Evolutionary conservation across 192 early-diverging fungal species (phyloP).

Genomic region (Backusella westeae): DNA sequence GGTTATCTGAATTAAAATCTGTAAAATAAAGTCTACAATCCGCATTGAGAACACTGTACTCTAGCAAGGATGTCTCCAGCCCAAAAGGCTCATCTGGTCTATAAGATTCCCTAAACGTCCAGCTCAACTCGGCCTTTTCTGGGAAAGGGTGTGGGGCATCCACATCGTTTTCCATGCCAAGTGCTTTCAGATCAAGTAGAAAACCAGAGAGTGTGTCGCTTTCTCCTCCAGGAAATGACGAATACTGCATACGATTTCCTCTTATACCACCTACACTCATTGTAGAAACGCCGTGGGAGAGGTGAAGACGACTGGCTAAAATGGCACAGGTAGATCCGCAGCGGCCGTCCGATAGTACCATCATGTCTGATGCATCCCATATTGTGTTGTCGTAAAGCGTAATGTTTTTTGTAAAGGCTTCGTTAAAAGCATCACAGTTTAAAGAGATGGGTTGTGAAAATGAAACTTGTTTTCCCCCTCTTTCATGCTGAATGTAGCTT

Average conservation of each 20-base stretch:
- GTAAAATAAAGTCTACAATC: constrained; percentile 32
- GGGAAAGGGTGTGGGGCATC: constrained; percentile 29
- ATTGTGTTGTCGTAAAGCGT: constrained; percentile 8
- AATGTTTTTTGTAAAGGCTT: neutral
- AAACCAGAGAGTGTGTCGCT: constrained; percentile 31
- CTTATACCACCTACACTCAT: constrained; percentile 29
- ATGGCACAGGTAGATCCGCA: constrained; percentile 37
- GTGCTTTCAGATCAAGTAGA: constrained; percentile 14
- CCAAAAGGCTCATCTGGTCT: constrained; percentile 17
- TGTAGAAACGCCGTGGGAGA: constrained; percentile 26
- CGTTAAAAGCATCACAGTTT: constrained; percentile 22
- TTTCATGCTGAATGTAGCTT: constrained; percentile 6
- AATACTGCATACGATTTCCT: constrained; percentile 34
- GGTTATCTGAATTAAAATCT: constrained; percentile 25
- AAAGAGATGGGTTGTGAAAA: constrained; percentile 32
- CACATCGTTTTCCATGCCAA: constrained; percentile 18
- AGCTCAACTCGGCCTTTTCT: constrained; percentile 30
- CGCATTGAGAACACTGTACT: constrained; percentile 28
- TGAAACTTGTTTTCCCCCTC: constrained; percentile 14
- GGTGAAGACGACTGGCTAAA: constrained; percentile 28
- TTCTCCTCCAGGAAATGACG: constrained; percentile 36
- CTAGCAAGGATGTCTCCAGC: constrained; percentile 15
- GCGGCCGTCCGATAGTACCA: constrained; percentile 34
- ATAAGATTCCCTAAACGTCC: constrained; percentile 37
- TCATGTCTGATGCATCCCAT: constrained; percentile 21